Evolutionary conservation across 495 filamentous ascomycete species (phyloP).

Genomic region (Daldinia vernicosa): DNA sequence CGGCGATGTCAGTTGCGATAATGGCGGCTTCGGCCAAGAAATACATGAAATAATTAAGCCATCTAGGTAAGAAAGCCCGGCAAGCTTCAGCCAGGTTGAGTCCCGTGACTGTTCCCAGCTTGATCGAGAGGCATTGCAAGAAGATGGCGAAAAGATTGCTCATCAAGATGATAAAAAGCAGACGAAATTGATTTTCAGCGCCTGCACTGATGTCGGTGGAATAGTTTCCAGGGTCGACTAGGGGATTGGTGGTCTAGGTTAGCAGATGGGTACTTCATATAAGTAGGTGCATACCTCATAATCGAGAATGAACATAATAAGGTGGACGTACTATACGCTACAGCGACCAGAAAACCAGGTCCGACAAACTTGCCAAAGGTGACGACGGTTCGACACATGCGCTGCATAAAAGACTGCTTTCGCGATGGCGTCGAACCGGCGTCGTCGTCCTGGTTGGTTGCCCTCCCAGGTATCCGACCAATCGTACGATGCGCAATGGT

Average conservation of each 20-base stretch:
- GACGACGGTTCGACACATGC: conserved; percentile 52
- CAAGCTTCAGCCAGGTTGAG: conserved; percentile 83
- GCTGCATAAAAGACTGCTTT: conserved; percentile 35
- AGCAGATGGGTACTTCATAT: conserved; percentile 6
- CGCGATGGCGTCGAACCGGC: conserved; percentile 18
- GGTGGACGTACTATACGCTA: conserved; percentile 63
- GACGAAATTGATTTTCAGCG: conserved; percentile 68
- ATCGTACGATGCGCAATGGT: conserved; percentile 25
- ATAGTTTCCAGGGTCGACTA: conserved; percentile 88
- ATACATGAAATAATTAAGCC: conserved; percentile 80
- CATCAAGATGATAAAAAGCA: conserved; percentile 83
- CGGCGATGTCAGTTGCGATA: conserved; percentile 89
- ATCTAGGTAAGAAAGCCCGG: conserved; percentile 75
- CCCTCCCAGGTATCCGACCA: conserved; percentile 17
- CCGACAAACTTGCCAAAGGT: conserved; percentile 83
- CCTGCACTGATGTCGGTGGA: conserved; percentile 83
- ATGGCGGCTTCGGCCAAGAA: conserved; percentile 81
- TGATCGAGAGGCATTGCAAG: conserved; percentile 82
- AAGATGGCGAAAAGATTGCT: conserved; percentile 88
- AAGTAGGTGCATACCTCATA: neutral
- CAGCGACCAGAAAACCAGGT: conserved; percentile 84
- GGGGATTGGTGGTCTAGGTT: conserved; percentile 42
- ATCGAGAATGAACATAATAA: neutral
- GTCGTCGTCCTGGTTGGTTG: conserved; percentile 2
- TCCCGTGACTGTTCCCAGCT: conserved; percentile 86